These are phyloP conservation scores for Metschnikowia sp. DNA, from an alignment of 805 yeast genomes.

Conservation along the genomic window DNA sequence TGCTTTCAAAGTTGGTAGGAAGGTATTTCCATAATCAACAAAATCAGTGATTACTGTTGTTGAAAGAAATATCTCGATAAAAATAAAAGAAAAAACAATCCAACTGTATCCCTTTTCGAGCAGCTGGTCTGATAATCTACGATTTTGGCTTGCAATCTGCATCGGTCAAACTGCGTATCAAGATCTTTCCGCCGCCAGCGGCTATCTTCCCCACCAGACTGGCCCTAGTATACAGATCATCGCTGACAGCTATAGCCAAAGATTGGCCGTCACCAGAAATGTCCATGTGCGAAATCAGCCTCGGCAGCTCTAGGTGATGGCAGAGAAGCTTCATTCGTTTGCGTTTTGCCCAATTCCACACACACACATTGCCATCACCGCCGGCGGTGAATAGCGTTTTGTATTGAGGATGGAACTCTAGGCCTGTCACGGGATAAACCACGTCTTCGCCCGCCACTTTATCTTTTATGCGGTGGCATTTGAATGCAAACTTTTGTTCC, in stretches of 20 bases:
- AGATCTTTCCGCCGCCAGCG: constrained; percentile 1
- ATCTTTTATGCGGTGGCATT: constrained; percentile 62
- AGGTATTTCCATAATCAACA: no score
- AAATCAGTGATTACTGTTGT: no score
- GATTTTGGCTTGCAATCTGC: constrained; percentile 11
- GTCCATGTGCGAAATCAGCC: constrained; percentile 16
- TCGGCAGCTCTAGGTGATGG: constrained; percentile 1
- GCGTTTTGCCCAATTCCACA: constrained; percentile 48
- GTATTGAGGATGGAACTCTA: constrained; percentile 38
- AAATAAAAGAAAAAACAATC: neutral
- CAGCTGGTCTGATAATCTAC: neutral
- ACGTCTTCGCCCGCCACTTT: constrained; percentile 39
- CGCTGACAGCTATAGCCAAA: constrained; percentile 14
- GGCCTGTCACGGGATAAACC: constrained; percentile 52
- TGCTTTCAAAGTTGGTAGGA: no score
- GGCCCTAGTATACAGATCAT: constrained; percentile 11
- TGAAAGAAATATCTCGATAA: no score
- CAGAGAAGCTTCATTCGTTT: constrained; percentile 40
- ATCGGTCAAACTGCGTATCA: constrained; percentile 9
- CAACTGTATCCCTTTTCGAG: no score
- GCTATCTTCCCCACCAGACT: neutral
- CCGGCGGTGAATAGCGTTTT: constrained; percentile 50
- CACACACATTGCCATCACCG: constrained; percentile 47
- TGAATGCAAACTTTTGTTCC: constrained; percentile 63
- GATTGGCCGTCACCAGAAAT: constrained; percentile 10